Base-by-base conservation (phyloP, 2,329 filamentous ascomycete genomes). In the Colletotrichum orchidophilum region DNA sequence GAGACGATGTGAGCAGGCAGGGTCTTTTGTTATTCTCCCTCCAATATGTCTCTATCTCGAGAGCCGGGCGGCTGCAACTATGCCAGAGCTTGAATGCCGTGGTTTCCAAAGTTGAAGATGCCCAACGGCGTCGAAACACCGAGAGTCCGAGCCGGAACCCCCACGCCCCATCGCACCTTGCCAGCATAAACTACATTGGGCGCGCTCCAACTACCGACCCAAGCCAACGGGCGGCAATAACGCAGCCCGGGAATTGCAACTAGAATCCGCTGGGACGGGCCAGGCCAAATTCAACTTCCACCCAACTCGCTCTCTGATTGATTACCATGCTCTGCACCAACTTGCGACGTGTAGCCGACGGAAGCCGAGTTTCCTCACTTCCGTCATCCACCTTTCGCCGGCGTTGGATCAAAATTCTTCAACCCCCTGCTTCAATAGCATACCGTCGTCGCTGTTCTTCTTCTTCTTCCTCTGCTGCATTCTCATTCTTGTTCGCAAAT, bases 341-440 rank as follows among this genome's bases (percentile, higher is more conserved):
- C 18, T 46, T 7, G 39, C 15, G n/a, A 57, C 11, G 15, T 21
- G 58, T 21, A 62, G 68, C 68, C 68, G 68, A 71, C 53, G 50
- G 58, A 71, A 71, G 31, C 62, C 62, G 66, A 26, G 11, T 66
- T 70, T 55, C 62, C 46, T 61, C 39, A 50, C 64, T 39, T 46
- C 46, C 46, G 21, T 49, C 66, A 64, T 59, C 31, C 54, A 58
- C 66, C 42, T 42, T 27, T n/a, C 39, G 46, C 29, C n/a, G 46
- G 46, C 18, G 29, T 13, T 39, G 29, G 8, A 9, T 27, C 42
- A 7, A 70, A 62, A 61, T 42, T 58, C 46, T 59, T 70, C 60
- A 64, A 64, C 15, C 8, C 6, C 8, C 3, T 21, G 29, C 27
- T 49, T 50, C 18, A 3, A 18, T 26, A 11, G 13, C 15, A 9